Base-by-base conservation (phyloP, 2,329 filamentous ascomycete species). In the Fusarium keratoplasticum region DNA sequence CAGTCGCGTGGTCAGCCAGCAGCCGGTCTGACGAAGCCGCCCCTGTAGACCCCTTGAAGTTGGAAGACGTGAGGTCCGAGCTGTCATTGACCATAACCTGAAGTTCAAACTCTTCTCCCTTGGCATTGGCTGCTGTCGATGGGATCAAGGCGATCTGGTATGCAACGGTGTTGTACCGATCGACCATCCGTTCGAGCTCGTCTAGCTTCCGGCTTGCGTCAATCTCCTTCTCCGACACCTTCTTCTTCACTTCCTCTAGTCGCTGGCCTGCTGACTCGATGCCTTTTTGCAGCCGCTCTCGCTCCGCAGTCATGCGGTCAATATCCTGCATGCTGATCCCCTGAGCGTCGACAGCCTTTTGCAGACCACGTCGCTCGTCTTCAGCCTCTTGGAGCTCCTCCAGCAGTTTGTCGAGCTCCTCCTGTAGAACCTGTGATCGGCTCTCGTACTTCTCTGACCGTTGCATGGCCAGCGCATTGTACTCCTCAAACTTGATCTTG, bases 281-380 rank as follows among this genome's bases (percentile, higher is more conserved):
- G 47, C 92, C 94, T 78, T 93, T 95, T 74, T 97, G 94, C n/a
- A 99, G 89, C 55, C 96, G 92, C 79, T 99, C 96, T 62, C 95
- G 92, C 82, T 99, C 96, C 38, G 94, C 92, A 77, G 95, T 98
- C 96, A 99, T 98, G 82, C 96, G 95, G 88, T 99, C 96, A 80
- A 99, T 98, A 88, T 99, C 96, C 84, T 96, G 94, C 84, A 98
- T 97, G 79, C 95, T 97, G 81, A 99, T 95, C 3, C 96, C 96
- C 80, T 97, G 95, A 76, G 93, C 92, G 82, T 98, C 96, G 31
- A 99, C 95, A 33, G 93, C 92, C 68, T 93, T 91, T 81, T 98
- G 96, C 11, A 99, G 88, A 33, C 89, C 88, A 47, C 90, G 86
- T 71, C 95, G 91, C 82, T 99, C 96, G 18, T 93, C 91, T 74